phyloP scores from a whole-genome alignment of 768 basidiomycete genomes.

The Agaricus sinodeliciosus region DNA sequence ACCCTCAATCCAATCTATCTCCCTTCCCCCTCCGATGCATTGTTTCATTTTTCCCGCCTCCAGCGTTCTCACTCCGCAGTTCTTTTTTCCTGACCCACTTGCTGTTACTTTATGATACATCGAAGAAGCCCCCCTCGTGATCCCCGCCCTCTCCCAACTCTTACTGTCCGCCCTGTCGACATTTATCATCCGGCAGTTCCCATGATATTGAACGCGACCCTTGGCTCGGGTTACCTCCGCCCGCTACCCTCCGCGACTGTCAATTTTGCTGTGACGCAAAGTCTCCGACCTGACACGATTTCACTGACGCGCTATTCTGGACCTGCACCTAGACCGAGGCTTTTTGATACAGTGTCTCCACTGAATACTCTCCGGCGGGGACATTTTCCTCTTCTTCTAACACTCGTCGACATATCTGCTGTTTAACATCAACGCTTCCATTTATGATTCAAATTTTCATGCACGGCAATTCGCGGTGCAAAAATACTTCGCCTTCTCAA shows the following conservation, averaged over 20 bases:
- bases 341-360: too few species aligned
- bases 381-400: neutral
- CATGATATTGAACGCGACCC: neutral
- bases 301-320: too few species aligned
- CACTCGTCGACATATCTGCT: neutral
- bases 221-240: neutral
- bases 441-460: constrained; percentile 4
- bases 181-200: neutral
- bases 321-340: too few species aligned
- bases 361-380: too few species aligned
- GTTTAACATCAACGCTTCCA: neutral
- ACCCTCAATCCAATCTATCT: too few species aligned
- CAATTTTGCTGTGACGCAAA: neutral
- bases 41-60: neutral
- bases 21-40: neutral
- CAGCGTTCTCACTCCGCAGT: neutral
- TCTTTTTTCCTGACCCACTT: neutral
- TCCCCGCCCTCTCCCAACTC: neutral
- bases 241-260: neutral
- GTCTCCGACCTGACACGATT: neutral
- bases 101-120: neutral
- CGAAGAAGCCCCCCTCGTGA: neutral
- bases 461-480: neutral
- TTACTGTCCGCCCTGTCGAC: neutral
- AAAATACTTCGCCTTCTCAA: constrained; percentile 5